A percentile compares a stretch with the other conserved stretches of the same genome.
phyloP scores from a whole-genome alignment of 1,284 basidiomycete species.

The Bjerkandera adusta region DNA sequence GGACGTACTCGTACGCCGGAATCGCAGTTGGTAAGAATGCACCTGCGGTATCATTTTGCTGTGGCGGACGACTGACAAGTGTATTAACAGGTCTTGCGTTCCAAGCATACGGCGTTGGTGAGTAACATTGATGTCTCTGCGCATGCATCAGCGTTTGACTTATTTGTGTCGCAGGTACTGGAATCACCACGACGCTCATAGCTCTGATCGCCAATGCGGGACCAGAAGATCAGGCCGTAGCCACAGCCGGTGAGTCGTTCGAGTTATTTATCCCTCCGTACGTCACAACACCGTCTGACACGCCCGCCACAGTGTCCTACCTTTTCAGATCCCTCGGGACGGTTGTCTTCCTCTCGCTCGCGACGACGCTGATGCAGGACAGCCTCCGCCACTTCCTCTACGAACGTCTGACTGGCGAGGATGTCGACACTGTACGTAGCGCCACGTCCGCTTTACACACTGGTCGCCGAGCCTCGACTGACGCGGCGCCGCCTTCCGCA shows the following conservation, averaged over 20 bases:
- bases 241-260: conserved; percentile 49
- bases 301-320: conserved; percentile 47
- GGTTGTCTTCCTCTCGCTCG: conserved; percentile 53
- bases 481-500: conserved; percentile 23
- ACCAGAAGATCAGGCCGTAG: conserved; percentile 57
- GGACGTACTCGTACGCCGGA: conserved; percentile 34
- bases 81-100: conserved; percentile 38
- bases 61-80: not conserved
- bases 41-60: not conserved
- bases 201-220: conserved; percentile 63
- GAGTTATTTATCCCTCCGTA: not conserved
- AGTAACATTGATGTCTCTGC: too few relatives aligned
- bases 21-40: conserved; percentile 38
- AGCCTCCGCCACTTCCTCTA: conserved; percentile 44
- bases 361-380: conserved; percentile 52
- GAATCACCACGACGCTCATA: conserved; percentile 55
- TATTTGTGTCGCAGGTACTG: conserved; percentile 35
- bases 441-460: not conserved
- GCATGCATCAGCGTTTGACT: not conserved
- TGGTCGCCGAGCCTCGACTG: not conserved
- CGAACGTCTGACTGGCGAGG: conserved; percentile 36
- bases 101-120: conserved; percentile 46
- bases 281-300: not conserved
- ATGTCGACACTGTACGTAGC: conserved; percentile 46
- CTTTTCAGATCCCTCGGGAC: conserved; percentile 64